These are phyloP conservation scores for Cercophora newfieldiana DNA, from an alignment of 495 filamentous ascomycete species.

Conservation along the genomic window DNA sequence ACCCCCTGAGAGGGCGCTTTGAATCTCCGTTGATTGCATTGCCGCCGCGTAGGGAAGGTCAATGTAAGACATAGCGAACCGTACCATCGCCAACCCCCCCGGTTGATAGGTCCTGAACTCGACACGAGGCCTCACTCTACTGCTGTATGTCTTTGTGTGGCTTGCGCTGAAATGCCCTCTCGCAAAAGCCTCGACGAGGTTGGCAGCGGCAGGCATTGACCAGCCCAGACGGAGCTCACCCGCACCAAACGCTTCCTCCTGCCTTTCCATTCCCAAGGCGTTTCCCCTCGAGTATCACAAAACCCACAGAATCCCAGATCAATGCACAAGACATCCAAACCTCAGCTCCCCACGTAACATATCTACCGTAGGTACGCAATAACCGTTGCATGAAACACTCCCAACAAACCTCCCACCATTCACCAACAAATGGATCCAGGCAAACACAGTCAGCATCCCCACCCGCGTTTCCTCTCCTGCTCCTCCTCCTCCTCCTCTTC, in stretches of 20 bases:
- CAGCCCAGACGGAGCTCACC: too few relatives aligned
- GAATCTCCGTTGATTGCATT: background rate
- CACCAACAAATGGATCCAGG: background rate
- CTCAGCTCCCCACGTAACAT: background rate
- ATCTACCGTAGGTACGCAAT: background rate
- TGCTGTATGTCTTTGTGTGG: background rate
- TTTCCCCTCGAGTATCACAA: too few relatives aligned
- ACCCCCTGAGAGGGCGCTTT: background rate
- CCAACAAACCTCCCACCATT: background rate
- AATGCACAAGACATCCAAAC: background rate
- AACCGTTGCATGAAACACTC: background rate
- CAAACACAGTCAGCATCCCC: background rate
- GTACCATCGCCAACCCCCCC: background rate
- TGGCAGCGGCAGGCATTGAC: background rate
- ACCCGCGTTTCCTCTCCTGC: background rate
- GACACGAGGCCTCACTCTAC: background rate
- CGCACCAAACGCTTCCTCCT: background rate
- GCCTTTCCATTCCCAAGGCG: too few relatives aligned
- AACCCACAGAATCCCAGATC: too few relatives aligned
- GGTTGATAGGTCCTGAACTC: background rate
- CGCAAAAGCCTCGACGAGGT: background rate
- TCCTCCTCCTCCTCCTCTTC: too few relatives aligned
- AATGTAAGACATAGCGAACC: background rate
- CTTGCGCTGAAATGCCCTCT: background rate
- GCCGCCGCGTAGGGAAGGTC: background rate